Base-by-base conservation (phyloP, 805 yeast species). In the Candida nemodendra region DNA sequence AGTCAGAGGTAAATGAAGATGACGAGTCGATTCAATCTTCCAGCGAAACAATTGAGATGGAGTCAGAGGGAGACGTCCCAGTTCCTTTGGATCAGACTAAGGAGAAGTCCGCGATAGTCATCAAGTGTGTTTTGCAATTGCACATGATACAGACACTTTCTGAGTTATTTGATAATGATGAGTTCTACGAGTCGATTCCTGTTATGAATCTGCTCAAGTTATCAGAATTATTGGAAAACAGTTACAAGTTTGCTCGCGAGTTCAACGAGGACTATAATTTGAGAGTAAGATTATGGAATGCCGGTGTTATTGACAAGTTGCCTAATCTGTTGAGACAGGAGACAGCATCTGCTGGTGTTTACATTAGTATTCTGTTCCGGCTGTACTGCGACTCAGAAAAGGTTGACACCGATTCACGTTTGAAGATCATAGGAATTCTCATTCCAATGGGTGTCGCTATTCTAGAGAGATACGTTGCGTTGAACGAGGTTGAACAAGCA, bases 311-410 rank as follows among this genome's bases (percentile, higher is more conserved):
- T 64, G 95, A 88, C 54, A 82, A 90, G 56, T 72, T 91, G 38
- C 99, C 99, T 15, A 95, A 93, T 52, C 66, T 93, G 51, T 67
- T 90, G 51, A 85, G 86, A 52, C 99, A 95, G 62, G 99, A 95
- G 61, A 81, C 95, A 0, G 78, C 88, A 24, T 79, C 96, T 0
- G 82, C 95, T 1, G 91, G 95, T 2, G 95, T 89, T 1, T 84
- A 81, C 58, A 79, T 91, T 46, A 80, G 82, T 51, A 74, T 90
- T 31, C 71, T 86, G 69, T 86, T 91, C 71, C 74, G 84, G 52
- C 66, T 91, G 54, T 89, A 87, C 59, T 76, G 84, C 43, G 88
- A 83, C 54, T 69, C 71, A 12, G 71, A 67, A 18, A 78, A 78
- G 56, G 69, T 74, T 4, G 65, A 65, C 21, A 59, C 53, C 28